Conservation (phyloP, 2,329 filamentous ascomycete genomes). For the Shiraia bambusicola region DNA sequence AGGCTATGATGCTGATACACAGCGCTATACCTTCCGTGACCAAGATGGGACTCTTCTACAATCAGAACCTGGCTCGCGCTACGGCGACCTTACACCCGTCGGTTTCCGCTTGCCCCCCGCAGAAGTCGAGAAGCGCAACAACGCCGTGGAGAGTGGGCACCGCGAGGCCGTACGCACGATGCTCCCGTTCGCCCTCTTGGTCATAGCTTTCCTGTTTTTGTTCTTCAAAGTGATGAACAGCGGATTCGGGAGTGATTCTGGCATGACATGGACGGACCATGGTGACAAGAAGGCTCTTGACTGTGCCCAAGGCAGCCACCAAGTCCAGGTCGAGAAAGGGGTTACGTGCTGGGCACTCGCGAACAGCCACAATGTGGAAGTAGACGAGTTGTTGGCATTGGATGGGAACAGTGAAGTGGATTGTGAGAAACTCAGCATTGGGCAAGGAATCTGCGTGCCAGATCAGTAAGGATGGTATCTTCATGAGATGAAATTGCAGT, state of each 20-base stretch:
- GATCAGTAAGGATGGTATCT: conserved; percentile 1
- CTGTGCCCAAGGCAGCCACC: conserved; percentile 28
- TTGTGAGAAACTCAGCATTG: conserved; percentile 51
- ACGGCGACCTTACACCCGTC: conserved; percentile 47
- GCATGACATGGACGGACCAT: conserved; percentile 14
- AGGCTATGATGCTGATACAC: conserved; percentile 59
- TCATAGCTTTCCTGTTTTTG: conserved; percentile 54
- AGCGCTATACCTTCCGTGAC: conserved; percentile 57
- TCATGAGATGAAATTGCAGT: too few relatives aligned
- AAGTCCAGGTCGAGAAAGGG: conserved; percentile 48
- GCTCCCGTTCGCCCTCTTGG: conserved; percentile 60
- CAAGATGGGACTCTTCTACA: conserved; percentile 53
- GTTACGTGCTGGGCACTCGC: conserved; percentile 60
- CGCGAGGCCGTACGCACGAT: conserved; percentile 55
- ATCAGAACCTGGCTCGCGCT: conserved; percentile 53
- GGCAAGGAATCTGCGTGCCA: conserved; percentile 52
- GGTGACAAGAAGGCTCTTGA: conserved; percentile 18
- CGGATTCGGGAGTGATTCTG: conserved; percentile 1
- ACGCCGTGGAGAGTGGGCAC: conserved; percentile 21
- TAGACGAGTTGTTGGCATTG: conserved; percentile 50
- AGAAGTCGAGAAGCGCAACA: conserved; percentile 24
- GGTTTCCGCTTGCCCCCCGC: conserved; percentile 12
- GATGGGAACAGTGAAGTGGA: conserved; percentile 49
- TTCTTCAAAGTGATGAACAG: conserved; percentile 37
- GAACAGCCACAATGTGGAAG: conserved; percentile 44